Evolutionary conservation across 345 rosid genomes (phyloP), one percentile per base, ranked within the genome.

Genomic region (Eucalyptus fibrosa): DNA sequence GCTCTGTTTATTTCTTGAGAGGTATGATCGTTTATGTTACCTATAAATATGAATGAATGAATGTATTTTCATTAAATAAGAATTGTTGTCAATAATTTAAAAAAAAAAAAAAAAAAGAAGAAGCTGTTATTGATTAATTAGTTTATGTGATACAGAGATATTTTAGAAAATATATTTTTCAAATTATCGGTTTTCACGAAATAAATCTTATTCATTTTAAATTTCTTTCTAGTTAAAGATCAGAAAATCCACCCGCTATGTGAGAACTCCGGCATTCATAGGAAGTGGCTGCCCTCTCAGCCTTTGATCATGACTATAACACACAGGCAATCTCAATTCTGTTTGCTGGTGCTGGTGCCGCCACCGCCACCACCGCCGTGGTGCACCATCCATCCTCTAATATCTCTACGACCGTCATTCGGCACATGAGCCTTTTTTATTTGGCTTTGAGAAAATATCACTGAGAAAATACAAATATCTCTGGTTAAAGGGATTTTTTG

Each of bases 21-120:
- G 3, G 5, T 8, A 7, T 18, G 4, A 18, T 5, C 2, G 0
- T 1, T 34, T 34, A 9, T 3, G 9, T 69, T 16, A 18, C 1
- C 11, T 34, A 69, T 69, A 16, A 67, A 67, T 7, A 32, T 8
- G 3, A 67, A 32, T 14, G 23, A 65, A 14, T 7, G 6, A n/a
- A 53, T 53, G 11, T 19, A 8, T 53, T 53, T 53, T 8, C 2
- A 21, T 53, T 53, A 53, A 8, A 53, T 8, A 53, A 4, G 1
- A 32, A 32, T 67, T 17, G 0, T 67, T 32, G 3, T 67, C 1
- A 1, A n/a, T 16, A 67, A n/a, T 4, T 2, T 30, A 8, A 32
- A n/a, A 2, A 4, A 15, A n/a, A 62, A 8, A 32, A n/a, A 2
- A 4, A 15, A n/a, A 62, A 30, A 4, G 0, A 67, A 32, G 2